Evolutionary conservation across 148 eudicot species (phyloP).

Genomic region (Mesembryanthemum crystallinum): DNA sequence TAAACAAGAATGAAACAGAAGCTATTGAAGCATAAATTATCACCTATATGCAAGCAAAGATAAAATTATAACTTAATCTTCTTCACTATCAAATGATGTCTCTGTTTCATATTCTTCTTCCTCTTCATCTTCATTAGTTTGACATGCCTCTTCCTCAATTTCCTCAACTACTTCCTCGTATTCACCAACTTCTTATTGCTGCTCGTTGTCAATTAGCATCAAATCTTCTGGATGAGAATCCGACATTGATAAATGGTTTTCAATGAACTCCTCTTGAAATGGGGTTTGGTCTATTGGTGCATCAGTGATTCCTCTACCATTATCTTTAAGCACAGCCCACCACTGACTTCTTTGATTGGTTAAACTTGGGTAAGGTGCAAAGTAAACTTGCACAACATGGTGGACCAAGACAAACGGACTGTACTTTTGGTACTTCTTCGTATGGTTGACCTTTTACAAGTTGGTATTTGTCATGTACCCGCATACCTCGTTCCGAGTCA

Average conservation of each 20-base stretch:
- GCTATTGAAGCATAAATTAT: too few species aligned
- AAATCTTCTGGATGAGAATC: too few species aligned
- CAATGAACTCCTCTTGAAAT: neutral
- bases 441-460: conserved; percentile 11
- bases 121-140: neutral
- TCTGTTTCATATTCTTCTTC: neutral
- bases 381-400: conserved; percentile 9
- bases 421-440: neutral
- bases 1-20: too few species aligned
- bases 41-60: too few species aligned
- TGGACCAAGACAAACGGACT: conserved; percentile 11
- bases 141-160: neutral
- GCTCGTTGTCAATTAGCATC: neutral
- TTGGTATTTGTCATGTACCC: neutral
- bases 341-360: neutral
- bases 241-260: neutral
- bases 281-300: neutral
- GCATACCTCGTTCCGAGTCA: neutral
- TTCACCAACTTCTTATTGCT: neutral
- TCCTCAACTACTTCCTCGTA: neutral
- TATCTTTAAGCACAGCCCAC: neutral
- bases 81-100: neutral
- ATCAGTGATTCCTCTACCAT: neutral
- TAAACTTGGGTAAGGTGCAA: neutral
- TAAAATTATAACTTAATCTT: too few species aligned